Evolutionary conservation across 2,329 filamentous ascomycete species (phyloP).

Genomic region (Fusarium hainanense): DNA sequence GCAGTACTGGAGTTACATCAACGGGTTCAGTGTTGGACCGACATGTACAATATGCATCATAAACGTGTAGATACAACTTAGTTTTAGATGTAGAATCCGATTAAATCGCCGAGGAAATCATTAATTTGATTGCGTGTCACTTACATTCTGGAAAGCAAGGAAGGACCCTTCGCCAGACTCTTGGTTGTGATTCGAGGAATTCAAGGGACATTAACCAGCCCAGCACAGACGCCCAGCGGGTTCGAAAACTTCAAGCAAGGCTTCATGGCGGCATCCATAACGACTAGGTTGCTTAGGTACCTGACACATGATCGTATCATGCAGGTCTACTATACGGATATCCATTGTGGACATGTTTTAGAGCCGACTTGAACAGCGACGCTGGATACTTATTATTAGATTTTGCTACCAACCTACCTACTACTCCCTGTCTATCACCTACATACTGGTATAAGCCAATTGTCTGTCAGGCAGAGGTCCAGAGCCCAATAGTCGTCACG

Average conservation of each 20-base stretch:
- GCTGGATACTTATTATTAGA: constrained; percentile 3
- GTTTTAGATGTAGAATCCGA: background rate
- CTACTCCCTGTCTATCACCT: background rate
- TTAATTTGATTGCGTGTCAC: background rate
- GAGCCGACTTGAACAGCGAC: background rate
- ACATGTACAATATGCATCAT: background rate
- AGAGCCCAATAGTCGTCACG: constrained; percentile 1
- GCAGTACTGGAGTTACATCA: background rate
- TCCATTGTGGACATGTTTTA: background rate
- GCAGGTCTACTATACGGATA: background rate
- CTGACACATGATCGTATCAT: constrained; percentile 29
- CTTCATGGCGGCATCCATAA: constrained; percentile 28
- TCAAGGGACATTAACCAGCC: constrained; percentile 19
- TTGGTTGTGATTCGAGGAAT: constrained; percentile 30
- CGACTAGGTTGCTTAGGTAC: constrained; percentile 5
- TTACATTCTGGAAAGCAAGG: background rate
- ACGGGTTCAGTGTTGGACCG: constrained; percentile 1
- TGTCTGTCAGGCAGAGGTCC: constrained; percentile 1
- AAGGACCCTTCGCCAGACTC: constrained; percentile 26
- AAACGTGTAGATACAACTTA: background rate
- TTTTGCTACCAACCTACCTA: background rate
- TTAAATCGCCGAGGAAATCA: constrained; percentile 4
- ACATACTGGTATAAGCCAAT: background rate
- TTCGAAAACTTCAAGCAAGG: constrained; percentile 23
- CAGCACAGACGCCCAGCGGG: constrained; percentile 27